Percentiles rank a stretch among this genome's conserved stretches.
phyloP scores from a whole-genome alignment of 1,139 yeast species.

The Geotrichum cucujoidarum region DNA sequence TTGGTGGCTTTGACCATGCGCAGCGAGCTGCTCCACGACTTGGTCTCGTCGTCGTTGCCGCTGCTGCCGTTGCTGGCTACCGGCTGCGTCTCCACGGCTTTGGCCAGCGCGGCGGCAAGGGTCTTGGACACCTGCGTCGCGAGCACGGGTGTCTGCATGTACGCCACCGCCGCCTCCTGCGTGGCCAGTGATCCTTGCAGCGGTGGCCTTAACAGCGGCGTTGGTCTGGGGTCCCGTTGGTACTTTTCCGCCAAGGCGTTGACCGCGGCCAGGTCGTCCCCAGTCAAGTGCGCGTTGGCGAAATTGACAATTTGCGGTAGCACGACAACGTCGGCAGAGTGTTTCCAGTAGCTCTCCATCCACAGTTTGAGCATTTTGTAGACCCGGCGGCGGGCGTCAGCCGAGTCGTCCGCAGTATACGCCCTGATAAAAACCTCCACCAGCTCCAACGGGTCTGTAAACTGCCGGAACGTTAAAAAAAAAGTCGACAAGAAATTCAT shows the following conservation, averaged over 20 bases:
- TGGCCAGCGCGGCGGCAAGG: slow-evolving; percentile 10
- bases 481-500: slow-evolving; percentile 74
- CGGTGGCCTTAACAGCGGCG: too few relatives aligned
- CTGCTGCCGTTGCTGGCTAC: not conserved
- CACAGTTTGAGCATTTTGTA: slow-evolving; percentile 69
- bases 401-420: slow-evolving; percentile 42
- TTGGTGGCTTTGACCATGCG: slow-evolving; percentile 21
- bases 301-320: slow-evolving; percentile 69
- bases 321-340: slow-evolving; percentile 52
- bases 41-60: slow-evolving; percentile 5
- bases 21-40: slow-evolving; percentile 22
- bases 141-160: slow-evolving; percentile 10
- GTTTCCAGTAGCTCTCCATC: slow-evolving; percentile 87
- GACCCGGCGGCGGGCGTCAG: slow-evolving; percentile 33
- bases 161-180: slow-evolving; percentile 9
- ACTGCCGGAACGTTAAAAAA: slow-evolving; percentile 73
- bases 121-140: slow-evolving; percentile 6
- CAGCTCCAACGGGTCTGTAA: slow-evolving; percentile 64
- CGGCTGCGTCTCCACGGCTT: slow-evolving; percentile 5
- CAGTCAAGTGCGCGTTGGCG: slow-evolving; percentile 50
- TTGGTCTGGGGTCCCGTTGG: slow-evolving; percentile 23
- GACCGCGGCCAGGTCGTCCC: slow-evolving; percentile 27
- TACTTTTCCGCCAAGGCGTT: slow-evolving; percentile 27
- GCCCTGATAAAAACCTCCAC: slow-evolving; percentile 65
- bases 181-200: slow-evolving; percentile 20